These are phyloP conservation scores for Eucalyptus lansdowneana DNA, from an alignment of 345 rosid species.

Conservation along the genomic window DNA sequence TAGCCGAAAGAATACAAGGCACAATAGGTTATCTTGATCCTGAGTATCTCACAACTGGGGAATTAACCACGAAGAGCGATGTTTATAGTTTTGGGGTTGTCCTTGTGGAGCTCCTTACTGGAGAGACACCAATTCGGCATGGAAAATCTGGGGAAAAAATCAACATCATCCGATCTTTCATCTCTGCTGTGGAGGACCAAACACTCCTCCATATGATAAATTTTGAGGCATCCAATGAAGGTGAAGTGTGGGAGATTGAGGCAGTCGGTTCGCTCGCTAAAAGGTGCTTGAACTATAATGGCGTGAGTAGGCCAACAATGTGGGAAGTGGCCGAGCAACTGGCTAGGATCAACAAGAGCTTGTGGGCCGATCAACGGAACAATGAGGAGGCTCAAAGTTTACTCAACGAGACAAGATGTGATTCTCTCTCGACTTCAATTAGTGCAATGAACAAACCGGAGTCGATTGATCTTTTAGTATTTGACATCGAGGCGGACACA, in stretches of 20 bases:
- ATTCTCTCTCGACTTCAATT: rapidly evolving
- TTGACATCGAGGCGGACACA: neutral
- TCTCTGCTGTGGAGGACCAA: neutral
- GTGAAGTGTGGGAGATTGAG: neutral
- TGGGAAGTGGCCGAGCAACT: neutral
- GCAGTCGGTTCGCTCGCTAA: neutral
- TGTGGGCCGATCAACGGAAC: neutral
- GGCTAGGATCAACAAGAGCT: neutral
- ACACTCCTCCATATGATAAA: neutral
- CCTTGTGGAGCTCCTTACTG: neutral
- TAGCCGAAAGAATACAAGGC: neutral
- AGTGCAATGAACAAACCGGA: neutral
- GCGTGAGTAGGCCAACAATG: neutral
- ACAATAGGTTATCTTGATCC: neutral
- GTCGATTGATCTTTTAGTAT: neutral
- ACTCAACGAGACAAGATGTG: neutral
- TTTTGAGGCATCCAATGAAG: neutral
- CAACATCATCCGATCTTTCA: neutral
- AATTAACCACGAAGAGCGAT: neutral
- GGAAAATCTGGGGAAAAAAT: neutral
- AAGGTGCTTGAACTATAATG: neutral
- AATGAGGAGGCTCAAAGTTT: neutral
- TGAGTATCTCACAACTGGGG: neutral
- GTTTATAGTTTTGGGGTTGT: neutral
- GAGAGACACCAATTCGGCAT: rapidly evolving